Evolutionary conservation across 306 rosid species (phyloP), one percentile per base, ranked within the genome.

Genomic region (Heteromeles arbutifolia): DNA sequence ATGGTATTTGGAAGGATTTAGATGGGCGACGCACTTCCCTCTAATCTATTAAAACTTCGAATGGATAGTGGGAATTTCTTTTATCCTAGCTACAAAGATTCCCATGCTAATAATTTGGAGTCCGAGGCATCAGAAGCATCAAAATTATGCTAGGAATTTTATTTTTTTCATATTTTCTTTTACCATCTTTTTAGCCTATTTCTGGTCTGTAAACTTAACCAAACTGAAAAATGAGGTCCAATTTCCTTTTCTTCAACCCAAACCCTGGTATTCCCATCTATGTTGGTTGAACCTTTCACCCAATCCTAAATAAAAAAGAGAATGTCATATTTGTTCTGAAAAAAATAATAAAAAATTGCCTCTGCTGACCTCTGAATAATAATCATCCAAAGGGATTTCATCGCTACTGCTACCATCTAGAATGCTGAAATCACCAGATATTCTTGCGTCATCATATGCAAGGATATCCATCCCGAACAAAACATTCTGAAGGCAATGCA

Each of bases 401-500:
- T 91, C 91, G 69, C 61, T 48, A 79, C 59, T 70, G 62, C 81
- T 85, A 65, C 81, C 75, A 74, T 83, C 79, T 70, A 78, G 82
- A 67, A 78, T 77, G 77, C 72, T 79, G 74, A 80, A 80, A 74
- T 82, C 90, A 78, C 74, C 83, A 53, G 80, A 70, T 31, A 29
- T 73, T 78, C 85, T 88, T 85, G 81, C 85, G 68, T 84, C 86
- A 78, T 89, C 90, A 72, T 92, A 86, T 39, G 77, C 72, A 74
- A 92, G 91, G 77, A 88, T 83, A 71, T 94, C 98, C 93, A 89
- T 92, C 80, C 95, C 97, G 72, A 94, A 84, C 76, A 94, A 85
- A 84, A 74, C 98, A 78, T 78, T 94, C 97, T 92, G 88, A 76
- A 74, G 78, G 81, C 48, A 78, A 75, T 17, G 73, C 37, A 74